These are phyloP conservation scores for Trichoderma sp. DNA, from an alignment of 2,329 filamentous ascomycete genomes.

Conservation along the genomic window DNA sequence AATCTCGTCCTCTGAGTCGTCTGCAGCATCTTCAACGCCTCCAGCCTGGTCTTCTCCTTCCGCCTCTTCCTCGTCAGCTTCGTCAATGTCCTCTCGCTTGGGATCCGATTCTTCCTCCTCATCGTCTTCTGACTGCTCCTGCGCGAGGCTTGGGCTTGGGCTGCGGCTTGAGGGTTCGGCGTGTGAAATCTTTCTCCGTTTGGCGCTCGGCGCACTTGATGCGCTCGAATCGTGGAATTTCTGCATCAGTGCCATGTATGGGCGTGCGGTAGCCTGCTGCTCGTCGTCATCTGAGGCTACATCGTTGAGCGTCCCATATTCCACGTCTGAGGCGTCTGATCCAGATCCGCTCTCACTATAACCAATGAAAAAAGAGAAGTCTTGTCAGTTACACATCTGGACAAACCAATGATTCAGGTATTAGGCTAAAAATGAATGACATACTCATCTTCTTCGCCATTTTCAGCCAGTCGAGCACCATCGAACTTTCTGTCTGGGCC, in stretches of 20 bases:
- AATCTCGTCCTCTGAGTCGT: slow-evolving; percentile 53
- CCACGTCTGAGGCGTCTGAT: slow-evolving; percentile 35
- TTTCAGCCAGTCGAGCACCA: slow-evolving; percentile 40
- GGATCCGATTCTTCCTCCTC: slow-evolving; percentile 43
- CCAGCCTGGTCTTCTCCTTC: slow-evolving; percentile 26
- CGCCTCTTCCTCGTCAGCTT: slow-evolving; percentile 27
- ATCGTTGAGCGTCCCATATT: slow-evolving; percentile 43
- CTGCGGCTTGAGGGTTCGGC: slow-evolving; percentile 31
- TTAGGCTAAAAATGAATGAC: neutral
- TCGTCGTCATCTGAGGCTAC: slow-evolving; percentile 49
- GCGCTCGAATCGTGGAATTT: slow-evolving; percentile 51
- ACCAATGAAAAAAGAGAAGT: neutral
- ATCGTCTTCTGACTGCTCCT: slow-evolving; percentile 33
- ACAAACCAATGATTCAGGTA: neutral
- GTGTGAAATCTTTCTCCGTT: slow-evolving; percentile 59
- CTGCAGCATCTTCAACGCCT: slow-evolving; percentile 32
- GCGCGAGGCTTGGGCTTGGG: slow-evolving; percentile 37
- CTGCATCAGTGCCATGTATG: slow-evolving; percentile 61
- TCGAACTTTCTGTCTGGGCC: slow-evolving; percentile 43
- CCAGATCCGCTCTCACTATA: slow-evolving; percentile 26
- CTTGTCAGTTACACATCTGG: slow-evolving; percentile 1
- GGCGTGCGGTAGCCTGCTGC: slow-evolving; percentile 46
- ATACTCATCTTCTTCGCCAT: slow-evolving; percentile 29
- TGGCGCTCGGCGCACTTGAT: slow-evolving; percentile 48
- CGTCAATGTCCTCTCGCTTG: slow-evolving; percentile 33